Conservation (phyloP, 192 early-diverging fungal genomes). For the Pilaira anomala region DNA sequence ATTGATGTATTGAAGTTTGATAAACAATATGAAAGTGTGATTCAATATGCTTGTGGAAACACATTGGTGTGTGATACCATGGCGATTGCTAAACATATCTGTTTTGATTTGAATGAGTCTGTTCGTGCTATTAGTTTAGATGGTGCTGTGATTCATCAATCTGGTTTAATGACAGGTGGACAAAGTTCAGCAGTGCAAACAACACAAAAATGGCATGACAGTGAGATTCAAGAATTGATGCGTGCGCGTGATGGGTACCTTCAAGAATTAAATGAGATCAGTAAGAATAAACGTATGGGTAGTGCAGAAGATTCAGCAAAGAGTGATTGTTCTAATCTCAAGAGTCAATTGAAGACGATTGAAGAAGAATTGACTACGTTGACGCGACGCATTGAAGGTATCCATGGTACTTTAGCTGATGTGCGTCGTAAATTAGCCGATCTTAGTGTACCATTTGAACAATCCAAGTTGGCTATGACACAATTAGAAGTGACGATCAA, state of each 20-base stretch:
- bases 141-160: slow-evolving; percentile 93
- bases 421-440: slow-evolving; percentile 41
- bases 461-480: slow-evolving; percentile 37
- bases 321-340: slow-evolving; percentile 58
- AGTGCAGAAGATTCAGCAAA: slow-evolving; percentile 59
- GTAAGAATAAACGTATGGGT: slow-evolving; percentile 64
- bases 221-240: slow-evolving; percentile 77
- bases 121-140: slow-evolving; percentile 93
- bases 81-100: slow-evolving; percentile 79
- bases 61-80: slow-evolving; percentile 89
- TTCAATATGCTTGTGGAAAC: slow-evolving; percentile 91
- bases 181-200: slow-evolving; percentile 45
- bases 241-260: slow-evolving; percentile 67
- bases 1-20: slow-evolving; percentile 92
- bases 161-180: slow-evolving; percentile 93
- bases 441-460: not conserved
- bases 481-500: slow-evolving; percentile 41
- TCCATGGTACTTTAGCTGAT: slow-evolving; percentile 57
- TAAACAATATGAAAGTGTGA: slow-evolving; percentile 65
- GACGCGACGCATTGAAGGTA: slow-evolving; percentile 54
- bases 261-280: slow-evolving; percentile 69
- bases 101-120: slow-evolving; percentile 77
- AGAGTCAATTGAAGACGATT: slow-evolving; percentile 55
- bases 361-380: slow-evolving; percentile 61
- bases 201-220: slow-evolving; percentile 81